Base-by-base conservation (phyloP, 2,329 filamentous ascomycete species). In the Leptographium wingfieldii region DNA sequence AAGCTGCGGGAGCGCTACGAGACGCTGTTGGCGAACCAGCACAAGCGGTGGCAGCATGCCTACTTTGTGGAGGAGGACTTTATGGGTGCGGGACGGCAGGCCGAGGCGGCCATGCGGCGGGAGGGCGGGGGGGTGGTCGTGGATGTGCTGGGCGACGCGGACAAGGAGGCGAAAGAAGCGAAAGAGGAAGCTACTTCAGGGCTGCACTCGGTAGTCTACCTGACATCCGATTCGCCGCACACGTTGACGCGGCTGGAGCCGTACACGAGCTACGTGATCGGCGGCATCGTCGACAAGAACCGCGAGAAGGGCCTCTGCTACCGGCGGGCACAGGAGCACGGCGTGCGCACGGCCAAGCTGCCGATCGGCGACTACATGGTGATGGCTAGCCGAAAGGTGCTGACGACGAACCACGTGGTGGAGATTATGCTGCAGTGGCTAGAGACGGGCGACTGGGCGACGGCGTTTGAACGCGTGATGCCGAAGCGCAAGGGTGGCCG, bases 341-440 rank as follows among this genome's bases (percentile, higher is more conserved):
- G 88, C 0, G 83, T 99, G 66, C 86, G 87, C 64, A 97, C 94
- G 0, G 94, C 92, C 2, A 92, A 90, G 70, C 73, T 99, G 59
- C 94, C 94, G 0, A 97, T 99, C 67, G 90, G 91, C n/a, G 86
- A 97, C 63, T 97, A 90, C 71, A 86, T 99, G 78, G 81, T 90
- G 64, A 95, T 99, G 88, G 81, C 86, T 60, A 92, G 87, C 67
- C 83, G 94, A 38, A 84, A 87, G 66, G 89, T 99, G 5, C 76
- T 99, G 60, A 86, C 92, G 3, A 96, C 92, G 9, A 99, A 97
- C 69, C 94, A 99, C 69, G 94, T 99, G 1, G 83, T 94, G 55
- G 92, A 97, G 73, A 97, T 99, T 63, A 96, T 99, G 90, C 75
- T 96, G 54, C 85, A 84, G 65, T 99, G 92, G 91, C 73, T 99